Evolutionary conservation across 2,329 filamentous ascomycete genomes (phyloP).

Genomic region (Xylaria polymorpha): DNA sequence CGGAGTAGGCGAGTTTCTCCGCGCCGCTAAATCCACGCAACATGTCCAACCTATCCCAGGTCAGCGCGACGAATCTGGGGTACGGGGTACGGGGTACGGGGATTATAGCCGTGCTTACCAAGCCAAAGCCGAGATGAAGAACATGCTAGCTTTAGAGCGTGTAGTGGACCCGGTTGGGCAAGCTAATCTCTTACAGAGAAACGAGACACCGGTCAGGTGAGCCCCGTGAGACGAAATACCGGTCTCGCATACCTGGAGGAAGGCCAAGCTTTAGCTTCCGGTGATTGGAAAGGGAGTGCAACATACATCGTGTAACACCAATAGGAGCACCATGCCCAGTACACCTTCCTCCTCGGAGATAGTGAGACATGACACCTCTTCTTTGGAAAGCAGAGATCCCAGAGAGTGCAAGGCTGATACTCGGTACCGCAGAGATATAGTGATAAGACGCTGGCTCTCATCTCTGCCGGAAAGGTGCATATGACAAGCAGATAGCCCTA

Average conservation of each 20-base stretch:
- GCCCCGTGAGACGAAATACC: constrained; percentile 15
- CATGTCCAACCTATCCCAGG: constrained; percentile 2
- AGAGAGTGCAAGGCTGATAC: constrained; percentile 2
- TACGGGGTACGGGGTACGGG: not conserved
- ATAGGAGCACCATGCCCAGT: constrained; percentile 5
- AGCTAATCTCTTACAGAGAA: constrained; percentile 15
- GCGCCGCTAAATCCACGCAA: constrained; percentile 8
- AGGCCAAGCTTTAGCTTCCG: not conserved
- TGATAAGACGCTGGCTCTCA: constrained; percentile 6
- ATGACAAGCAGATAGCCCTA: constrained; percentile 16
- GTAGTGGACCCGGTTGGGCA: not conserved
- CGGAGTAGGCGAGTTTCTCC: constrained; percentile 14
- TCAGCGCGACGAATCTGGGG: not conserved
- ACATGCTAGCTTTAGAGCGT: constrained; percentile 15
- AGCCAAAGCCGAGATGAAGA: constrained; percentile 10
- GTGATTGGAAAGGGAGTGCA: not conserved
- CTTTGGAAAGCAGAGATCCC: constrained; percentile 6
- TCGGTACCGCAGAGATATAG: constrained; percentile 8
- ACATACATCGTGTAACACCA: constrained; percentile 16
- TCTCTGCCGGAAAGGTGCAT: constrained; percentile 1
- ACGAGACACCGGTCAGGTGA: constrained; percentile 5
- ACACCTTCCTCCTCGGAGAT: constrained; percentile 1
- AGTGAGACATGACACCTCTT: constrained; percentile 1
- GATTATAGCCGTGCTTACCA: not conserved
- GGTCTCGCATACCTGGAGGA: constrained; percentile 10